Conservation (phyloP, 179 eudicot genomes). For the Patellifolia procumbens region DNA sequence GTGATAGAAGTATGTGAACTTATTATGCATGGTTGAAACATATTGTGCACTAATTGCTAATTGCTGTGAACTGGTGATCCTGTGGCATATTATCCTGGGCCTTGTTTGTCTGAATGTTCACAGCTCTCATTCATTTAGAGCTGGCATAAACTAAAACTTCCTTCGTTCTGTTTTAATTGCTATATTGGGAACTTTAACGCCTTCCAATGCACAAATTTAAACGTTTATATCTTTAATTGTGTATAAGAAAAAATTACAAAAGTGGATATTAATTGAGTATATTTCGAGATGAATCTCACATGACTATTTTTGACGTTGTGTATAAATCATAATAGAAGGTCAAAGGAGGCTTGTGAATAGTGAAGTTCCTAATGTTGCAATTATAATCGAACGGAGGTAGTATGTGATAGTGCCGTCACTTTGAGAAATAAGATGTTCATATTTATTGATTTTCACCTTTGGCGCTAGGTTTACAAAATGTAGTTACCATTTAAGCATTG, state of each 20-base stretch:
- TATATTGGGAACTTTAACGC: no score
- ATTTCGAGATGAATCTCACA: no score
- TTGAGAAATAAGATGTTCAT: background rate
- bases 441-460: background rate
- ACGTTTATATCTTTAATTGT: no score
- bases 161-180: slow-evolving; percentile 77
- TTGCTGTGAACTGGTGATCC: slow-evolving; percentile 31
- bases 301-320: no score
- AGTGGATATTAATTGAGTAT: no score
- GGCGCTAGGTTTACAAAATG: background rate
- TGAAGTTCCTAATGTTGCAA: no score
- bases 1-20: slow-evolving; percentile 71
- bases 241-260: no score
- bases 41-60: slow-evolving; percentile 27
- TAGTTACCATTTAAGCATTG: background rate
- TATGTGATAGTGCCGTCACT: background rate
- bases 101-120: background rate
- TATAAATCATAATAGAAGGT: no score
- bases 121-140: background rate
- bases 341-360: no score
- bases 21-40: slow-evolving; percentile 25
- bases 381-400: no score
- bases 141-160: slow-evolving; percentile 40
- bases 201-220: no score
- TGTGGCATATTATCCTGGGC: background rate